A percentile compares a stretch with the other conserved stretches of the same genome.
Conservation (phyloP, 1,139 yeast genomes). For the Suzukiozyma palmioleophila region DNA sequence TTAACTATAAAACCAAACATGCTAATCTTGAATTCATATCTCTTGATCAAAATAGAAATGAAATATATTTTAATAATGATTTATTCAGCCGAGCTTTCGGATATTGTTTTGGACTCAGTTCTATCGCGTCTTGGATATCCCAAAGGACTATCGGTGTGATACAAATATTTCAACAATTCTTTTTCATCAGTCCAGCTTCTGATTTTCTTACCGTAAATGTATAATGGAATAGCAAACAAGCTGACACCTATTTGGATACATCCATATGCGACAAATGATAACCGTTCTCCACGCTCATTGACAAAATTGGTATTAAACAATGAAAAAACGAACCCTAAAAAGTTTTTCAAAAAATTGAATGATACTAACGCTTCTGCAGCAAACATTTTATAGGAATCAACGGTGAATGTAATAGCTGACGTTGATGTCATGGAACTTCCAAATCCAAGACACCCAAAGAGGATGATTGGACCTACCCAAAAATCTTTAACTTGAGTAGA, state of each 20-base stretch:
- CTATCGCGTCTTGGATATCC: too few species aligned
- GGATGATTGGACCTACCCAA: conserved; percentile 60
- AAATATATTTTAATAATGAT: too few species aligned
- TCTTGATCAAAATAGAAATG: too few species aligned
- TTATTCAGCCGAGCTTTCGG: too few species aligned
- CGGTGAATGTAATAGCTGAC: conserved; percentile 57
- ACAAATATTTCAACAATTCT: conserved; percentile 31
- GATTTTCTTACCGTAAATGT: conserved; percentile 50
- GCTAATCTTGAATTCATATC: too few species aligned
- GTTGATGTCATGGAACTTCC: conserved; percentile 61
- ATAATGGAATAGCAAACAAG: conserved; percentile 48
- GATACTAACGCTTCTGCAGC: conserved; percentile 60
- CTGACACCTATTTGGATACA: conserved; percentile 47
- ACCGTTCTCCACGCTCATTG: conserved; percentile 38
- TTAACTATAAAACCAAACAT: too few species aligned
- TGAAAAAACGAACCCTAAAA: conserved; percentile 54
- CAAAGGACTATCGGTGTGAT: conserved; percentile 19
- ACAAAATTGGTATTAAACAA: conserved; percentile 50
- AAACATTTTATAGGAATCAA: conserved; percentile 54
- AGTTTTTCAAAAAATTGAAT: conserved; percentile 50
- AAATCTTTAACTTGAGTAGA: conserved; percentile 40
- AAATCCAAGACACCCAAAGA: conserved; percentile 53
- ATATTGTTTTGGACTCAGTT: too few species aligned
- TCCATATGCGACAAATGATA: conserved; percentile 52
- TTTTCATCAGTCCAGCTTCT: conserved; percentile 50